phyloP scores from a whole-genome alignment of 2,329 filamentous ascomycete species.

The Fusarium succisae region DNA sequence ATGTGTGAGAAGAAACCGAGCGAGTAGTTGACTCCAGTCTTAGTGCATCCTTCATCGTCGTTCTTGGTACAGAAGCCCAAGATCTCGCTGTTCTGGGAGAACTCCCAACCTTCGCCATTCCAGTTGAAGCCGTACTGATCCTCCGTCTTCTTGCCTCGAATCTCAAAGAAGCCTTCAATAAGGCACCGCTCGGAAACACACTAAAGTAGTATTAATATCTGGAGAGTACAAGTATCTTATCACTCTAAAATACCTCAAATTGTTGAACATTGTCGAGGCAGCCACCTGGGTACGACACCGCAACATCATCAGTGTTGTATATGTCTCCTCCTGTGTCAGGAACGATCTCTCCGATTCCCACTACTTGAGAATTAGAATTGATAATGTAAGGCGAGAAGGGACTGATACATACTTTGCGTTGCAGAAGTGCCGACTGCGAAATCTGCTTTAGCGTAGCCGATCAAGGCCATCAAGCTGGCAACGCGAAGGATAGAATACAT shows the following conservation, averaged over 20 bases:
- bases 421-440: neutral
- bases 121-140: neutral
- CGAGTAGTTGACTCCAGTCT: neutral
- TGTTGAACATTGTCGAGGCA: neutral
- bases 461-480: neutral
- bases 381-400: too few species aligned
- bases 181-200: neutral
- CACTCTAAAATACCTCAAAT: neutral
- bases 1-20: neutral
- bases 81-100: neutral
- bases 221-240: rapidly evolving
- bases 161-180: neutral
- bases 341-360: neutral
- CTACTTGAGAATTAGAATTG: neutral
- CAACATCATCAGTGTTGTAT: neutral
- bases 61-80: neutral
- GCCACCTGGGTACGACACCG: neutral
- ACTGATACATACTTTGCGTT: neutral
- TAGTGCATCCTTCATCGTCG: neutral
- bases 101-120: neutral
- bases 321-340: neutral
- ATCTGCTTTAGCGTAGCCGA: neutral
- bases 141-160: neutral
- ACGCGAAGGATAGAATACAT: neutral
- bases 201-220: rapidly evolving